Evolutionary conservation across 1,284 basidiomycete genomes (phyloP).

Genomic region (Flammula alnicola): DNA sequence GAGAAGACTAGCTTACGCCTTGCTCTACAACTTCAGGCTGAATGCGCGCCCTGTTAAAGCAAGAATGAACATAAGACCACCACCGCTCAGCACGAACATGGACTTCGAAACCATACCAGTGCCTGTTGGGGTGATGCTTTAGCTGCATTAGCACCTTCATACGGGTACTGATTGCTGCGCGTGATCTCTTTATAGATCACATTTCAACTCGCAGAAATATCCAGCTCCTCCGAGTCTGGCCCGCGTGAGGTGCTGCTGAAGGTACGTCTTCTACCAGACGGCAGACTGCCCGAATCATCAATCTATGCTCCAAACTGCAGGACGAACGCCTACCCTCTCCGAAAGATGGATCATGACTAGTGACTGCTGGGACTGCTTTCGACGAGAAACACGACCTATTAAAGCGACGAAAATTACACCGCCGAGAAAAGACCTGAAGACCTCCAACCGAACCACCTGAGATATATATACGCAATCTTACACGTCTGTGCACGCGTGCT

Average conservation of each 20-base stretch:
- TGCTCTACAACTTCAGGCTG: not conserved
- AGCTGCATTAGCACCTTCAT: not conserved
- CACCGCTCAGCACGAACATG: constrained; percentile 14
- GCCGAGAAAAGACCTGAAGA: too few species aligned
- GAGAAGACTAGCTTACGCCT: not conserved
- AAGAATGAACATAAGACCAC: not conserved
- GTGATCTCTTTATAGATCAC: constrained; percentile 9
- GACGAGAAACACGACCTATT: too few species aligned
- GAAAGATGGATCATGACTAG: too few species aligned
- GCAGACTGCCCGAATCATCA: too few species aligned
- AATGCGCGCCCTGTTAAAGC: constrained; percentile 9
- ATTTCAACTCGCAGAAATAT: constrained; percentile 12
- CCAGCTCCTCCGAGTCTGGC: constrained; percentile 3
- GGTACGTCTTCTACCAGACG: constrained; percentile 1
- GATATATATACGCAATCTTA: too few species aligned
- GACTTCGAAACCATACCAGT: constrained; percentile 18
- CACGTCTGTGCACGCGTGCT: too few species aligned
- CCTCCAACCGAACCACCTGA: too few species aligned
- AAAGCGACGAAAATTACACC: too few species aligned
- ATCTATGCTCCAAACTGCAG: too few species aligned
- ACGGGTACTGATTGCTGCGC: not conserved
- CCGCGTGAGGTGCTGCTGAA: not conserved
- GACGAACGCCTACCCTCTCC: too few species aligned
- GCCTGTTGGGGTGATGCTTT: constrained; percentile 10
- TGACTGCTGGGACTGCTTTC: too few species aligned